These are phyloP conservation scores for Clarireedia monteithiana DNA, from an alignment of 2,329 filamentous ascomycete species.

Conservation along the genomic window DNA sequence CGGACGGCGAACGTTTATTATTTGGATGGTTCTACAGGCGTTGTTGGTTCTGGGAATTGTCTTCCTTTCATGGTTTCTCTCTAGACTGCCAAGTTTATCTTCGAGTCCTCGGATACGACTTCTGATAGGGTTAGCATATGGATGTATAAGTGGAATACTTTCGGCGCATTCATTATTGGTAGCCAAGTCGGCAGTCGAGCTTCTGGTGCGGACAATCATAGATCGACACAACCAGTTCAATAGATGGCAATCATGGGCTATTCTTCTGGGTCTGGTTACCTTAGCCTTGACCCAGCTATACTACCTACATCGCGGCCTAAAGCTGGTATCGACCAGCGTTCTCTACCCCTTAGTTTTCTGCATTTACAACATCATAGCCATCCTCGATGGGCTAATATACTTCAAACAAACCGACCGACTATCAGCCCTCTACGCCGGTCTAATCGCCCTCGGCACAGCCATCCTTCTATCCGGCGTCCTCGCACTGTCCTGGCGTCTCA, in stretches of 20 bases:
- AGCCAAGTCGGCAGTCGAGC: slow-evolving; percentile 92
- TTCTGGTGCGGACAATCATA: slow-evolving; percentile 78
- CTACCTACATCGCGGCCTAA: slow-evolving; percentile 88
- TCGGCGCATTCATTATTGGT: slow-evolving; percentile 90
- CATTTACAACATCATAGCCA: slow-evolving; percentile 98
- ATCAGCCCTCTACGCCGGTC: slow-evolving; percentile 63
- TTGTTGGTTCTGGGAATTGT: slow-evolving; percentile 65
- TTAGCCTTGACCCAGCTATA: slow-evolving; percentile 88
- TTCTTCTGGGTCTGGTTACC: slow-evolving; percentile 71
- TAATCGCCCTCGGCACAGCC: slow-evolving; percentile 79
- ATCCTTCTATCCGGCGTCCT: slow-evolving; percentile 84
- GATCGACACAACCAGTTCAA: slow-evolving; percentile 90
- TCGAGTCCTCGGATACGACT: slow-evolving; percentile 63
- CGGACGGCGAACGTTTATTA: slow-evolving; percentile 64
- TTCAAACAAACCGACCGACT: slow-evolving; percentile 84
- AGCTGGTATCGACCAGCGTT: slow-evolving; percentile 90
- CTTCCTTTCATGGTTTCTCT: slow-evolving; percentile 49
- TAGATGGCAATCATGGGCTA: slow-evolving; percentile 90
- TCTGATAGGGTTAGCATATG: slow-evolving; percentile 77
- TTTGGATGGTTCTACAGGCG: slow-evolving; percentile 81
- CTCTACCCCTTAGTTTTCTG: slow-evolving; percentile 97
- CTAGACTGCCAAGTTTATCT: slow-evolving; percentile 43
- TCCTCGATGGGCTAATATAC: slow-evolving; percentile 93
- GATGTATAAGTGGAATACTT: slow-evolving; percentile 82
- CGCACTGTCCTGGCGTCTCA: slow-evolving; percentile 87